These are phyloP conservation scores for Anisodus tanguticus DNA, from an alignment of 257 asterid genomes.

Conservation along the genomic window DNA sequence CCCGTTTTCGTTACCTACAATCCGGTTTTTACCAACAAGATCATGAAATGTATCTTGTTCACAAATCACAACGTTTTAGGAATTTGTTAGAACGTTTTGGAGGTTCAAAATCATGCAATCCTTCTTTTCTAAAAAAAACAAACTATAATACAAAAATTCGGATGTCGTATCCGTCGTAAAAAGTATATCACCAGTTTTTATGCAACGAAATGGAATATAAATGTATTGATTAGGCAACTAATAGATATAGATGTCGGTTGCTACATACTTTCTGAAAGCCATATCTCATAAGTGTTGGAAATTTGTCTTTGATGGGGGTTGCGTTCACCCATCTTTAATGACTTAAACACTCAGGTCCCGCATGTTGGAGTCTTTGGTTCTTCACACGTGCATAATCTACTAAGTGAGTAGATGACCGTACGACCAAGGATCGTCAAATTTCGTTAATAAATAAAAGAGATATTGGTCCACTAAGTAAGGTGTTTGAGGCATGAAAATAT, in stretches of 20 bases:
- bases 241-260: conserved; percentile 11
- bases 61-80: background rate
- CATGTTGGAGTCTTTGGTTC: too few relatives aligned
- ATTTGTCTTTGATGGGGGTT: too few relatives aligned
- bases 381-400: too few relatives aligned
- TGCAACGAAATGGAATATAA: background rate
- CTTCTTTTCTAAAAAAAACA: background rate
- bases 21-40: too few relatives aligned
- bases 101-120: background rate
- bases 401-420: too few relatives aligned
- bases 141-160: background rate
- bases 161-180: background rate
- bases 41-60: background rate
- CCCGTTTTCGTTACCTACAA: too few relatives aligned
- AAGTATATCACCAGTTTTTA: background rate
- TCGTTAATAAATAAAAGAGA: too few relatives aligned
- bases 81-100: conserved; percentile 10
- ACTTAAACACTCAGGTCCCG: too few relatives aligned
- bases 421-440: too few relatives aligned
- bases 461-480: too few relatives aligned
- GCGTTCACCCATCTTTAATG: too few relatives aligned
- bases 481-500: too few relatives aligned
- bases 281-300: background rate
- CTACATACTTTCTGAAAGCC: background rate
- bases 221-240: background rate